Base-by-base conservation (phyloP, 192 early-diverging fungal species). In the Linnemannia hyalina region DNA sequence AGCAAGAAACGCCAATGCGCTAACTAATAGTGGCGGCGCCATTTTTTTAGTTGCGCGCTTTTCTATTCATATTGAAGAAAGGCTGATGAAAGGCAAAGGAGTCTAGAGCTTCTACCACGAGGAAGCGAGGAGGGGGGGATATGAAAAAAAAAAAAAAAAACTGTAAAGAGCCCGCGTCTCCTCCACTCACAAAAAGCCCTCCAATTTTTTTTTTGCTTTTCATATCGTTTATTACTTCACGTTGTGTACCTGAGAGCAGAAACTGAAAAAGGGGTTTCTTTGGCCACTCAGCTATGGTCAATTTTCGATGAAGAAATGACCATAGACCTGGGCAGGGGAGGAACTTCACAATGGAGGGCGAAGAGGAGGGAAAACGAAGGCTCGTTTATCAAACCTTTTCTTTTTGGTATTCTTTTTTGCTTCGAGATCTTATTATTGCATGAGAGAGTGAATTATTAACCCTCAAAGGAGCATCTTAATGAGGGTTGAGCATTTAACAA, bases 81-180 rank as follows among this genome's bases (percentile, higher is more conserved):
- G 2, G 8, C n/a, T 65, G 60, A 65, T 26, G 8, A 26, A 60
- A 6, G 22, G 3, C 26, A 65, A 65, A 26, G 26, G 29, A 65
- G 60, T 65, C 60, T 65, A 65, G 60, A 65, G 60, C 60, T 32
- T 32, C 29, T 65, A 65, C n/a, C 60, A 65, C 26, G 29, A 57
- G 55, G 55, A 57, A 10, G n/a, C 32, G 60, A 18, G 49, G 20
- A 5, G 15, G 18, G 32, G 26, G 35, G 35, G 35, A 35, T 35
- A 35, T 35, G 35, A 35, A 35, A 35, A n/a, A 63, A 15, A 2
- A 1, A 32, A 26, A 20, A 20, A 3, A 35, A 26, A 65, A 35
- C 0, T 2, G 29, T 29, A 65, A 65, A 65, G 60, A 65, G 60
- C 60, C 60, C 35, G 57, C n/a, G 1, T 29, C 60, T 32, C 23